Conservation (phyloP, 1,284 basidiomycete species). For the Uromyces viciae-fabae region DNA sequence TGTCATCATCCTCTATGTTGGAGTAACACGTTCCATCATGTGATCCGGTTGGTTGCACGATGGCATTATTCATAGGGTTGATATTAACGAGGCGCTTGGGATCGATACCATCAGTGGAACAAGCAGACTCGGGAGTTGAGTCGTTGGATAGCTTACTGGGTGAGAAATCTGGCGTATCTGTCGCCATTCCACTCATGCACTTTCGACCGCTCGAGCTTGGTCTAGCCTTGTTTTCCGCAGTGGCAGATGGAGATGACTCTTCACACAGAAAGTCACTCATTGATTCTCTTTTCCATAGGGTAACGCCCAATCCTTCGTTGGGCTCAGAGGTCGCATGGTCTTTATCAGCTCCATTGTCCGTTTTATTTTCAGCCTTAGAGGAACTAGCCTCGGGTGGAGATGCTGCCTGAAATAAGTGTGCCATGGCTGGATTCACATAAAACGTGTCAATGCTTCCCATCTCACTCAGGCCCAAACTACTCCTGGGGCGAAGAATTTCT, state of each 20-base stretch:
- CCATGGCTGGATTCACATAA: slow-evolving; percentile 17
- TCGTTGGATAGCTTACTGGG: slow-evolving; percentile 41
- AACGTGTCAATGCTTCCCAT: slow-evolving; percentile 21
- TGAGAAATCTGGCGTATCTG: slow-evolving; percentile 40
- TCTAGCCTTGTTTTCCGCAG: not conserved
- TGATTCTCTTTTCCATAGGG: slow-evolving; percentile 4
- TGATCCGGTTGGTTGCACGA: not conserved
- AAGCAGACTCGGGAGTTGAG: slow-evolving; percentile 33
- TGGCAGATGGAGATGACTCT: slow-evolving; percentile 9
- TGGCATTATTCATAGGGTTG: not conserved
- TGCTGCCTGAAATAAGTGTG: not conserved
- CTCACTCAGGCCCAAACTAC: slow-evolving; percentile 1
- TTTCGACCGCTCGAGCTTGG: not conserved
- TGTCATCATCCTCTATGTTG: slow-evolving; percentile 24
- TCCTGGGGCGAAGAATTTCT: not conserved
- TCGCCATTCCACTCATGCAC: slow-evolving; percentile 3
- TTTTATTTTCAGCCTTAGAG: not conserved
- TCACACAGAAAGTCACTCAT: slow-evolving; percentile 18
- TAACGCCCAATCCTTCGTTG: not conserved
- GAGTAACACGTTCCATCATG: slow-evolving; percentile 24
- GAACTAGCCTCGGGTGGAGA: not conserved
- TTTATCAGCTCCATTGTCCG: not conserved
- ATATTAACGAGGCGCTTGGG: slow-evolving; percentile 13
- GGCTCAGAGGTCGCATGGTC: not conserved
- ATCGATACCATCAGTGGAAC: slow-evolving; percentile 13